Base-by-base conservation (phyloP, 176 grass and related monocot genomes). In the Canna indica region DNA sequence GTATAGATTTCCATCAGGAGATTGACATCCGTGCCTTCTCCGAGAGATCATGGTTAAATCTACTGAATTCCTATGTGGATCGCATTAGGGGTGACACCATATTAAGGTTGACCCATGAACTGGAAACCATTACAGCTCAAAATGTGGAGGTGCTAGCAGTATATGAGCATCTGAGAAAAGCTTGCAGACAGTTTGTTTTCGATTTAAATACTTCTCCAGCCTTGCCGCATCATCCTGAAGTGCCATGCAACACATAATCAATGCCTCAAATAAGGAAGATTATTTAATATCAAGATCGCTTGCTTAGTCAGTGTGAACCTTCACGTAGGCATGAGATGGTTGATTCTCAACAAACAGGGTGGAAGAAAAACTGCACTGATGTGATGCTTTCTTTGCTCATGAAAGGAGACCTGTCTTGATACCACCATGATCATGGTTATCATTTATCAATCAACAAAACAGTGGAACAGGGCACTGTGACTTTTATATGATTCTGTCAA, bases 151-250 rank as follows among this genome's bases (percentile, higher is more conserved):
- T 69, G 27, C 50, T 75, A 53, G 80, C 24, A 60, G 44, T 90
- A 27, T 83, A 90, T 68, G 58, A 85, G 27, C 85, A 90, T 73
- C 77, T 92, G 76, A 44, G 85, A 67, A 77, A 84, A 33, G 80
- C 85, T n/a, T 87, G 94, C 72, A 77, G 59, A 70, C 17, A 73
- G 27, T 85, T 87, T 73, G 76, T 87, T 81, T 89, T 81, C 22
- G 82, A 83, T 22, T 42, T 30, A 70, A 70, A 70, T 70, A 39
- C 5, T 48, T 15, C 35, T 66, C 68, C 45, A 48, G 50, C 26
- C 26, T 50, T 31, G n/a, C 68, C 25, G 22, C 27, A 50, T 70
- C 44, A 70, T 70, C 63, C 35, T 33, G 63, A 25, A 66, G 34
- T 39, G 63, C 15, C 63, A 39, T 25, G 17, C 35, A 66, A 38